phyloP scores from a whole-genome alignment of 2,329 filamentous ascomycete species.

The Colletotrichum plurivorum region DNA sequence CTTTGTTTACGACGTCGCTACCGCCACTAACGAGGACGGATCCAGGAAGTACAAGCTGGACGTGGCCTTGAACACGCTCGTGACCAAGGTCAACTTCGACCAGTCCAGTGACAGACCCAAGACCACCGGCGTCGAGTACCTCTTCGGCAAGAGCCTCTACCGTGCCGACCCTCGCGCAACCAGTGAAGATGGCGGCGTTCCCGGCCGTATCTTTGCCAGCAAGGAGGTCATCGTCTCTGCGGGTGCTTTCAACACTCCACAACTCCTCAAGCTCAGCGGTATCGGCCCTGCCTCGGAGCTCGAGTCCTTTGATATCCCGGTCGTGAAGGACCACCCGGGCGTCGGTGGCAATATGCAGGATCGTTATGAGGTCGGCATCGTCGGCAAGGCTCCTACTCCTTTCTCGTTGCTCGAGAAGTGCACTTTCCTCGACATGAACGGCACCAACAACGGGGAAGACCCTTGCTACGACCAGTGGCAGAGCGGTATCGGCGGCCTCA shows the following conservation, averaged over 20 bases:
- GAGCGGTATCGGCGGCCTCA: slow-evolving; percentile 46
- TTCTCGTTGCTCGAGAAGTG: slow-evolving; percentile 49
- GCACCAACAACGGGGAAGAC: slow-evolving; percentile 45
- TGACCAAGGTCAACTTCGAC: slow-evolving; percentile 55
- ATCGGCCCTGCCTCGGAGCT: slow-evolving; percentile 61
- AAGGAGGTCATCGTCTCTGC: slow-evolving; percentile 65
- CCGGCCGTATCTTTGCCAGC: slow-evolving; percentile 44
- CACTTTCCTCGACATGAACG: slow-evolving; percentile 47
- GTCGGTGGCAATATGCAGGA: slow-evolving; percentile 67
- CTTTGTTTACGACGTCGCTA: slow-evolving; percentile 56
- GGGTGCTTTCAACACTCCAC: slow-evolving; percentile 65
- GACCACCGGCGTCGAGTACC: slow-evolving; percentile 58
- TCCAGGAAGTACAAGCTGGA: slow-evolving; percentile 54
- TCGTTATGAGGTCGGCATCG: slow-evolving; percentile 51
- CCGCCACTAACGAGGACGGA: slow-evolving; percentile 54
- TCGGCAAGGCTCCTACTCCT: slow-evolving; percentile 42
- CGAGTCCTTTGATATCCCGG: slow-evolving; percentile 57
- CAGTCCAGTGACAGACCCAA: slow-evolving; percentile 47
- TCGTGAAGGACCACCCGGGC: slow-evolving; percentile 61
- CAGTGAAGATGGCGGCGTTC: slow-evolving; percentile 26
- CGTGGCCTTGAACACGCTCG: slow-evolving; percentile 51
- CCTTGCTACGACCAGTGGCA: slow-evolving; percentile 55
- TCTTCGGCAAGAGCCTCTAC: slow-evolving; percentile 57
- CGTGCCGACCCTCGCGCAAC: slow-evolving; percentile 55
- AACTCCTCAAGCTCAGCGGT: slow-evolving; percentile 66